Evolutionary conservation across 179 eudicot genomes (phyloP), one percentile per base, ranked within the genome.

Genomic region (Dionaea muscipula): DNA sequence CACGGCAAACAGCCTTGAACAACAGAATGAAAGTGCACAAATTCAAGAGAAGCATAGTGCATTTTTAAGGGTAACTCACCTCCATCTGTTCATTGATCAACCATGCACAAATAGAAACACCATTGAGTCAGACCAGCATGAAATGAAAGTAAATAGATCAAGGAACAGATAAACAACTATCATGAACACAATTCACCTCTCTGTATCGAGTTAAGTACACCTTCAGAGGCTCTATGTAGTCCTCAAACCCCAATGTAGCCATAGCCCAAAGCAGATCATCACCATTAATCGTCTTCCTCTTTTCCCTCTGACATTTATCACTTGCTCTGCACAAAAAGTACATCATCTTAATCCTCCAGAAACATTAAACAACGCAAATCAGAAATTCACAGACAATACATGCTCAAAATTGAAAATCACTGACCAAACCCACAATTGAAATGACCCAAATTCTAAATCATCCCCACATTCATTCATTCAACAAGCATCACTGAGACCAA

Each of bases 231-330:
- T 85, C 85, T 64, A 87, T 82, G 63, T 87, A 87, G 51, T 87
- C 87, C 68, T 87, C 94, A 72, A 87, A 87, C 44, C 96, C 96
- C 43, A 84, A 56, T 43, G 86, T 84, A 1, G 86, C 84, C 95
- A 87, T 87, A 46, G 95, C 95, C 95, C 94, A 87, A 25, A 87
- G 72, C 71, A 87, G 74, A 77, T 87, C 96, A 70, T 87, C 96
- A 12, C 96, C 96, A 71, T 85, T 87, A 37, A 87, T 80, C 2
- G 96, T 87, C 79, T 84, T 87, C 72, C 96, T 73, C 68, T 84
- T 87, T 75, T 87, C 96, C 55, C 80, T 80, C 66, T 74, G 86
- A 69, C 96, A 87, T 75, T 85, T 87, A 58, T 85, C 94, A 55
- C 96, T 87, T 26, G 96, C 96, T 80, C 96, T 87, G 44, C 31